Evolutionary conservation across 2,329 filamentous ascomycete species (phyloP), one percentile per base, ranked within the genome.

Genomic region (Alternaria atra): DNA sequence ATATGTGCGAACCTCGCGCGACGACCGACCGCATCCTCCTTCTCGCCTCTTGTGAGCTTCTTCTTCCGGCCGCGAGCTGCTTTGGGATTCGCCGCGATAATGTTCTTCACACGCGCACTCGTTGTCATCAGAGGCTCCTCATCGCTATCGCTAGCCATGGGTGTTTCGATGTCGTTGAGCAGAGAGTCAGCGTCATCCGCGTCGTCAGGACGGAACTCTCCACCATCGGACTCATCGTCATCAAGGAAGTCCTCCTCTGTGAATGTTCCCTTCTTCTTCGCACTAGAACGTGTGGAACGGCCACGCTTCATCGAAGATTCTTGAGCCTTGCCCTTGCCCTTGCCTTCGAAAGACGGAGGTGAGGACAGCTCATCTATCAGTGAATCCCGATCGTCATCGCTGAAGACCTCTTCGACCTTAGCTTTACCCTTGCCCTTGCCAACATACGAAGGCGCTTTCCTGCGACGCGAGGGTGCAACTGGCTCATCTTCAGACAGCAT

Each of bases 1-100:
- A 78, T 79, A 35, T 78, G 73, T 13, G 72, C 73, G 52, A 70
- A 78, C 44, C 68, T 66, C 23, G 65, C 67, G 23, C 65, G 65
- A 9, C 73, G 71, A 25, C 25, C 46, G 6, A 53, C 46, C 17
- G 64, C 68, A 48, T 70, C 71, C 7, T 48, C n/a, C 64, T 69
- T 71, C 35, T 73, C 69, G 13, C 59, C 66, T 7, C 15, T 23
- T 5, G 68, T 74, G 17, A 73, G 65, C 20, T 73, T 77, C 55
- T 73, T 73, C 64, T 73, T 74, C 50, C 27, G 48, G 30, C 65
- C 64, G 34, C 63, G 63, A 32, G 55, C 37, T 37, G 53, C 60
- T 47, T 67, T 71, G 1, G 53, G 10, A 35, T 43, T 61, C 9
- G 54, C 55, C 6, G 66, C 56, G 20, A 39, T 51, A n/a, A 32